A percentile compares a stretch with the other conserved stretches of the same genome.
These are phyloP conservation scores for Bertia moriformis DNA, from an alignment of 2,329 filamentous ascomycete species.

Conservation along the genomic window DNA sequence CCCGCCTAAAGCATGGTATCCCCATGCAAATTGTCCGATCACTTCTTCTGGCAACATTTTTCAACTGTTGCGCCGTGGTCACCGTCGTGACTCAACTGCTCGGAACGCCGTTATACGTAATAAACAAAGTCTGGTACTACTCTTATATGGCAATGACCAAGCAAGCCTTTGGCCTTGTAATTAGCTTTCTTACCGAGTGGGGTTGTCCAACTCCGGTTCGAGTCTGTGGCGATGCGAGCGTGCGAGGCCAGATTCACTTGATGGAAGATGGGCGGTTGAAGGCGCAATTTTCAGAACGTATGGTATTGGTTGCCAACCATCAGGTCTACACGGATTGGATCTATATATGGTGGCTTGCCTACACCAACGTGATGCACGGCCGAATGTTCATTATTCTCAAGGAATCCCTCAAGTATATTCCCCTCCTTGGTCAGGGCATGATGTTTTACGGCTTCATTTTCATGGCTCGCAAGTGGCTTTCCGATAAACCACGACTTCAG, in stretches of 20 bases:
- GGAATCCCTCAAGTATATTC: constrained; percentile 48
- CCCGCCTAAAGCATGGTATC: constrained; percentile 25
- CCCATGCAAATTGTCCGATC: constrained; percentile 26
- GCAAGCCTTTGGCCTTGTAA: constrained; percentile 46
- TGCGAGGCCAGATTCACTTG: constrained; percentile 40
- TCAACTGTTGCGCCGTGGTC: constrained; percentile 21
- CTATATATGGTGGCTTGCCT: constrained; percentile 55
- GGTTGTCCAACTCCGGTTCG: constrained; percentile 46
- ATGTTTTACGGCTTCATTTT: constrained; percentile 56
- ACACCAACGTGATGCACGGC: constrained; percentile 50
- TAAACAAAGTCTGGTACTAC: constrained; percentile 46
- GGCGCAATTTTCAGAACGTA: constrained; percentile 42
- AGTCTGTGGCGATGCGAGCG: constrained; percentile 45
- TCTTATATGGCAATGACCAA: constrained; percentile 53
- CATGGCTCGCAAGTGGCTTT: constrained; percentile 45
- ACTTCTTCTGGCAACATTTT: constrained; percentile 25
- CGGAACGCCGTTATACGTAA: constrained; percentile 43
- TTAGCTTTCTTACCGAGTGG: constrained; percentile 47
- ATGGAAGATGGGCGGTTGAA: constrained; percentile 39
- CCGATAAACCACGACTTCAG: constrained; percentile 42
- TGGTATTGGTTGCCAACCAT: constrained; percentile 50
- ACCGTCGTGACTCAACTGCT: constrained; percentile 41
- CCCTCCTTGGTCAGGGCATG: constrained; percentile 45
- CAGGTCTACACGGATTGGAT: constrained; percentile 59
- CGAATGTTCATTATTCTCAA: constrained; percentile 55